phyloP scores from a whole-genome alignment of 768 basidiomycete species.

The Pisolithus marmoratus region DNA sequence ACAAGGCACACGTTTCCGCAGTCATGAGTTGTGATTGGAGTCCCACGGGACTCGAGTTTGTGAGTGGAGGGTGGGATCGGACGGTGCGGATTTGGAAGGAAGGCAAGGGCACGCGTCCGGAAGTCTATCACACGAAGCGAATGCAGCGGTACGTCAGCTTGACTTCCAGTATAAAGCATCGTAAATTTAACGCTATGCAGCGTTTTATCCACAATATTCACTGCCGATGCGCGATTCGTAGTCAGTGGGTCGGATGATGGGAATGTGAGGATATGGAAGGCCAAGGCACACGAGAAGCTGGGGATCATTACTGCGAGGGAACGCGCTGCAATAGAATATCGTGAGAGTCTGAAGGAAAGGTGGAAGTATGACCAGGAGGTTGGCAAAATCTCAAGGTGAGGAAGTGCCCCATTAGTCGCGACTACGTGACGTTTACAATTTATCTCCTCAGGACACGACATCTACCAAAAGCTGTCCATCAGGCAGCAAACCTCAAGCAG shows the following conservation, averaged over 20 bases:
- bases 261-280: slow-evolving; percentile 94
- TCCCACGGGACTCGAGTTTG: slow-evolving; percentile 93
- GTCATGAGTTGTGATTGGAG: slow-evolving; percentile 98
- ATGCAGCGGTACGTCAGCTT: slow-evolving; percentile 77
- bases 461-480: slow-evolving; percentile 87
- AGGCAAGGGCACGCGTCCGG: slow-evolving; percentile 71
- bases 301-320: slow-evolving; percentile 89
- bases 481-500: slow-evolving; percentile 79
- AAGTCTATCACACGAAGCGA: slow-evolving; percentile 96
- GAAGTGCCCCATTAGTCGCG: slow-evolving; percentile 1
- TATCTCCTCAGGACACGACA: slow-evolving; percentile 57
- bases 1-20: slow-evolving; percentile 95
- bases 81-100: slow-evolving; percentile 92
- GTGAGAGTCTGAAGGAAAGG: slow-evolving; percentile 78
- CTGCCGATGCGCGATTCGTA: slow-evolving; percentile 87
- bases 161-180: not conserved
- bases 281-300: slow-evolving; percentile 85
- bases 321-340: slow-evolving; percentile 87
- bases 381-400: slow-evolving; percentile 73
- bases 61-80: slow-evolving; percentile 94
- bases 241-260: slow-evolving; percentile 91
- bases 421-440: not conserved
- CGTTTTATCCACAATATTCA: slow-evolving; percentile 84
- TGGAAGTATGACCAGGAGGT: slow-evolving; percentile 87
- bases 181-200: slow-evolving; percentile 32